phyloP scores from a whole-genome alignment of 345 rosid species.

The Camelina hispida region DNA sequence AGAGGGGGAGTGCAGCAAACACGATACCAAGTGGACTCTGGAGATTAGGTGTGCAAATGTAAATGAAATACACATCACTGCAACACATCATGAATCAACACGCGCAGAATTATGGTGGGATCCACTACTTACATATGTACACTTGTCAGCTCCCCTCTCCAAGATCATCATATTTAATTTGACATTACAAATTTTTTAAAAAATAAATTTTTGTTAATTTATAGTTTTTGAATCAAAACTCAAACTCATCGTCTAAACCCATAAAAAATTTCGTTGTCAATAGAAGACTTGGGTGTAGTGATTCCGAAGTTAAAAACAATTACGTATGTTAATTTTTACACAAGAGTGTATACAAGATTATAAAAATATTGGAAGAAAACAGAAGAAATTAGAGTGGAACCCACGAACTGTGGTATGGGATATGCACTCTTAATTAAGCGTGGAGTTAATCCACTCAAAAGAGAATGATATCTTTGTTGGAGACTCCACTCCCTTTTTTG shows the following conservation, averaged over 20 bases:
- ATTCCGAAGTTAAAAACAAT: neutral
- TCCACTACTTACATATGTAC: conserved; percentile 32
- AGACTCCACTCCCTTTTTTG: conserved; percentile 41
- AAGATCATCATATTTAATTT: neutral
- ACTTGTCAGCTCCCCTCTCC: conserved; percentile 31
- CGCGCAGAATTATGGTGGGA: conserved; percentile 37
- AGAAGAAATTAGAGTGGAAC: conserved; percentile 27
- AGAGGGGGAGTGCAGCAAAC: conserved; percentile 35
- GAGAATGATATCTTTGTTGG: conserved; percentile 47
- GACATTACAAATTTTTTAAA: neutral
- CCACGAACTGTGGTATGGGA: conserved; percentile 31
- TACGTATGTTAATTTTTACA: neutral
- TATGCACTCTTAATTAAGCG: conserved; percentile 49
- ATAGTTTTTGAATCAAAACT: neutral
- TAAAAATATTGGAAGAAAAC: conserved; percentile 14
- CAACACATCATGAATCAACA: conserved; percentile 38
- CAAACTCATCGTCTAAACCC: neutral
- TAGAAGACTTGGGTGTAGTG: no score
- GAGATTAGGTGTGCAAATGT: conserved; percentile 30
- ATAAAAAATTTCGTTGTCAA: no score
- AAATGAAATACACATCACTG: conserved; percentile 40
- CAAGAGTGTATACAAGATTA: neutral
- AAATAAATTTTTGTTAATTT: no score
- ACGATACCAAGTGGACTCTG: conserved; percentile 38
- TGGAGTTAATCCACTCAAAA: conserved; percentile 50